Evolutionary conservation across 176 grass and related monocot genomes (phyloP), one percentile per base, ranked within the genome.

Genomic region (Ananas comosus): DNA sequence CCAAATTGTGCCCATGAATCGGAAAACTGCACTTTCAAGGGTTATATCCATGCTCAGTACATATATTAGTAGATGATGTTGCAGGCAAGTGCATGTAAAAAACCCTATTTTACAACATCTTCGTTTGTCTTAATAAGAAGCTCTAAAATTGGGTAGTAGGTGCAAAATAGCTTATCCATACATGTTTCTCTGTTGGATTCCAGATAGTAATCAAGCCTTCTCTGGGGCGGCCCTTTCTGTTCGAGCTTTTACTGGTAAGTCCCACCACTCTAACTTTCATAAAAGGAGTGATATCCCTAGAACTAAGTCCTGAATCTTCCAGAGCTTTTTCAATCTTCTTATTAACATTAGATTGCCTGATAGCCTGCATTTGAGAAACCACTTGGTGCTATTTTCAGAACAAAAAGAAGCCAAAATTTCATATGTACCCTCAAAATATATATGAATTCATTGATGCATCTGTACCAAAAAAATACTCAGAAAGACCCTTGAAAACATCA

Each of bases 191-290:
- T 18, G 84, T 92, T 79, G 89, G 93, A 50, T 85, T 90, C 89
- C 93, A 97, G 63, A 97, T 92, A 69, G 93, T 92, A 83, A 92
- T 69, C 67, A 92, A 48, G 64, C 89, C 89, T 72, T 90, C 89
- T 71, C 78, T 92, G 24, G 65, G 66, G 51, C 47, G 21, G 24
- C 21, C 12, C 61, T 85, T 90, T 66, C 78, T 76, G 68, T 76
- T 71, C 24, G 81, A 90, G 51, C 50, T 53, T 85, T 83, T 90
- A 58, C 78, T 63, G 12, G 53, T 59, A 85, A 97, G 77, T 51
- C 93, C 87, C 25, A 61, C 70, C 72, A 92, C 86, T 68, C 81
- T 91, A 23, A 92, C 79, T 92, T 89, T 97, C 82, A 97, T 72
- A 81, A 90, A 92, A 18, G 84, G 79, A 17, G 86, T 92, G 51